Evolutionary conservation across 805 yeast species (phyloP).

Genomic region (Candida bentonensis): DNA sequence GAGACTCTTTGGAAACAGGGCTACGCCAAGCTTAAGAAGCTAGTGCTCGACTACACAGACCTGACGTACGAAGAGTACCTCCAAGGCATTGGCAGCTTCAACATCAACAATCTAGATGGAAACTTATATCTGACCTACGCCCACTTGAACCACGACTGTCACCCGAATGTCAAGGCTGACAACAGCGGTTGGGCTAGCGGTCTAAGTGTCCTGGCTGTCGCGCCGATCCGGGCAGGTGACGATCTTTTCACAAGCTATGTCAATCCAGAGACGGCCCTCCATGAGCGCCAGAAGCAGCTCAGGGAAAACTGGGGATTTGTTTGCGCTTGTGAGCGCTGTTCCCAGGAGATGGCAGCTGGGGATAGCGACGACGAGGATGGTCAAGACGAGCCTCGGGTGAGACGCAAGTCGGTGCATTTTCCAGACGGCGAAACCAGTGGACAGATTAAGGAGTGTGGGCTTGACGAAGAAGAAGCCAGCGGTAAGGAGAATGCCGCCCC

Average conservation of each 20-base stretch:
- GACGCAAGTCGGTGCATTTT: neutral
- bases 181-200: conserved; percentile 35
- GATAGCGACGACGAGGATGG: neutral
- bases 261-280: conserved; percentile 47
- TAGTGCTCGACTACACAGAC: conserved; percentile 25
- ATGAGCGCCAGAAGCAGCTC: conserved; percentile 48
- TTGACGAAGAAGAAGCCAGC: too few relatives aligned
- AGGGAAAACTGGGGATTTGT: conserved; percentile 69
- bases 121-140: conserved; percentile 49
- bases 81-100: conserved; percentile 53
- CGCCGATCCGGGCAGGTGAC: conserved; percentile 46
- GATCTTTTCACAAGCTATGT: conserved; percentile 61
- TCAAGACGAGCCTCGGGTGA: neutral
- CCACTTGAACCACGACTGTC: conserved; percentile 65
- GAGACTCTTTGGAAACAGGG: conserved; percentile 44
- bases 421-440: neutral
- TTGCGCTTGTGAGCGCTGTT: conserved; percentile 56
- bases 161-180: conserved; percentile 47
- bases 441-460: too few relatives aligned
- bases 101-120: conserved; percentile 58
- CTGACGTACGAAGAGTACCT: conserved; percentile 41
- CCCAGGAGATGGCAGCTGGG: conserved; percentile 18
- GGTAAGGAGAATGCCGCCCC: too few relatives aligned
- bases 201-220: conserved; percentile 43
- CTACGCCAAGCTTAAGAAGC: conserved; percentile 31